phyloP scores from a whole-genome alignment of 106 monocot genomes.

The Narthecium ossifragum region DNA sequence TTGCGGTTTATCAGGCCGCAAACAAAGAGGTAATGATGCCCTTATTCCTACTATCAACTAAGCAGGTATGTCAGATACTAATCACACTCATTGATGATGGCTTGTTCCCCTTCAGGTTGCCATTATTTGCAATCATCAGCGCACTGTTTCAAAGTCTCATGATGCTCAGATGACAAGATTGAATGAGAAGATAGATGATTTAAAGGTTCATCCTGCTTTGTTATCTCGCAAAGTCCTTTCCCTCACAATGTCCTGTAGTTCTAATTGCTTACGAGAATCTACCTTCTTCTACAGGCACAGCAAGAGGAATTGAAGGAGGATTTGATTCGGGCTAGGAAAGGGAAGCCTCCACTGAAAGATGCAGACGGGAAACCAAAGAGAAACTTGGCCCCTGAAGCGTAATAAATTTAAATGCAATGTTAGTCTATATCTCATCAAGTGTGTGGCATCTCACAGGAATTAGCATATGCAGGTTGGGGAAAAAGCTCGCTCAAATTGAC shows the following conservation, averaged over 20 bases:
- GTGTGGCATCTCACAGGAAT: too few relatives aligned
- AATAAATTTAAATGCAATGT: constrained; percentile 14
- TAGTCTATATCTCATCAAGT: too few relatives aligned
- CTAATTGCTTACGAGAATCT: neutral
- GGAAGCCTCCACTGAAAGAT: constrained; percentile 47
- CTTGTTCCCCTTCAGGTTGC: constrained; percentile 30
- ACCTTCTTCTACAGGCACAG: constrained; percentile 29
- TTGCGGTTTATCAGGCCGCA: constrained; percentile 44
- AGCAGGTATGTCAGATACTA: neutral
- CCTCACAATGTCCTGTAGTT: neutral
- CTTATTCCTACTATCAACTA: neutral
- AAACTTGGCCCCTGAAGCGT: constrained; percentile 29
- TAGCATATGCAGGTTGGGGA: constrained; percentile 24
- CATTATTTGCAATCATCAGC: constrained; percentile 55
- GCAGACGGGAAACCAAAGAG: constrained; percentile 30
- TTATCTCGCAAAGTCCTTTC: neutral
- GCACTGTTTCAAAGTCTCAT: constrained; percentile 50
- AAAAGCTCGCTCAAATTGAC: constrained; percentile 41
- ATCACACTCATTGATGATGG: neutral
- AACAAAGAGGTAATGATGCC: constrained; percentile 41
- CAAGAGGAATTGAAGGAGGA: constrained; percentile 41
- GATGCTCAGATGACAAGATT: constrained; percentile 40
- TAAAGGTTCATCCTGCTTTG: constrained; percentile 22
- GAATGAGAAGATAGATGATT: constrained; percentile 34
- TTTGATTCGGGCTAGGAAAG: constrained; percentile 37